Percentiles rank a stretch among this genome's conserved stretches.
These are phyloP conservation scores for Ganoderma multipileum DNA, from an alignment of 1,284 basidiomycete genomes.

Conservation along the genomic window DNA sequence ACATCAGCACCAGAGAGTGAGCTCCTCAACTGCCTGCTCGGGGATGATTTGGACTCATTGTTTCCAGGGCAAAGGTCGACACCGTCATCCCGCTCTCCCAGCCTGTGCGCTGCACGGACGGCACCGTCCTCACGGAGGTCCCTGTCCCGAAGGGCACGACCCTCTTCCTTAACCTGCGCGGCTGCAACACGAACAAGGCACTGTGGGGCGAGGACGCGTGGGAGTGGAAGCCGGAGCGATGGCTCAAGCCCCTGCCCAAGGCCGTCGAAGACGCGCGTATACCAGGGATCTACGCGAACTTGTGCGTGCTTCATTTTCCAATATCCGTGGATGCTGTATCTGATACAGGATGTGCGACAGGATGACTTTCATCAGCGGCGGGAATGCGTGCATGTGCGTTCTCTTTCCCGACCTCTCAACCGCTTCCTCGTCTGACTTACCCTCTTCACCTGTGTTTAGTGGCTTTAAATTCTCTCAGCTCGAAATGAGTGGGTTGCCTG, in stretches of 20 bases:
- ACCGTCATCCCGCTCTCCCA: conserved; percentile 34
- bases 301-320: conserved; percentile 19
- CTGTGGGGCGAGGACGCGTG: conserved; percentile 64
- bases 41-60: conserved; percentile 9
- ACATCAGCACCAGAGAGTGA: background rate
- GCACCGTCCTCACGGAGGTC: conserved; percentile 45
- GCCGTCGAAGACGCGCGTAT: conserved; percentile 30
- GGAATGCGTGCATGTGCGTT: conserved; percentile 40
- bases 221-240: conserved; percentile 52
- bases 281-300: conserved; percentile 32
- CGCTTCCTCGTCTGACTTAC: background rate
- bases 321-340: background rate
- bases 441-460: background rate
- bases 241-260: conserved; percentile 34
- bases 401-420: background rate
- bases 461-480: conserved; percentile 25
- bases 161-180: conserved; percentile 53
- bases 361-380: conserved; percentile 44
- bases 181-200: conserved; percentile 50
- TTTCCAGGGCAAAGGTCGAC: conserved; percentile 26
- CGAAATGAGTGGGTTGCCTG: conserved; percentile 17
- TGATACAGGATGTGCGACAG: conserved; percentile 22
- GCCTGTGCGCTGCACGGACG: conserved; percentile 34
- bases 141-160: conserved; percentile 52
- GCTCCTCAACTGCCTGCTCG: background rate